Base-by-base conservation (phyloP, 495 filamentous ascomycete genomes). In the Daldinia bambusicola region DNA sequence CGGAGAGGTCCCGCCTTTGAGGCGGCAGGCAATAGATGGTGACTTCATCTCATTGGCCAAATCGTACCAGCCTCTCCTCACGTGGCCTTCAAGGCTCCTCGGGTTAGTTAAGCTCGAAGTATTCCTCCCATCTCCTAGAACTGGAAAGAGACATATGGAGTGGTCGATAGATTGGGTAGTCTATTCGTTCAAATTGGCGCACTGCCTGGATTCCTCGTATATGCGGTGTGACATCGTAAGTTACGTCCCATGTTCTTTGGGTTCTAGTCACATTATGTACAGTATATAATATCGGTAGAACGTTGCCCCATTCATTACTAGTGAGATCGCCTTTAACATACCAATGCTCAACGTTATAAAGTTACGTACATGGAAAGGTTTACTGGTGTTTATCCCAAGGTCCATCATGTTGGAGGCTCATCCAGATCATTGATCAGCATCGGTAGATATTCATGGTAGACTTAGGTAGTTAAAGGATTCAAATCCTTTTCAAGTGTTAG, bases 211-310 rank as follows among this genome's bases (percentile, higher is more conserved):
- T 56, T 37, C 53, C 70, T 72, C 70, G 70, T 72, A 72, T 72
- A 72, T 72, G 70, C 70, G 50, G 53, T 72, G 70, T 65, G 61
- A 72, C 70, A 59, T 67, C 70, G 70, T 72, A 68, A 67, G 60
- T 30, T 38, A 55, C 20, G 40, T 30, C 18, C 59, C 55, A 30
- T 41, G 4, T n/a, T 34, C 37, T 60, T 61, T 61, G 31, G 48
- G 43, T 52, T 56, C 55, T 37, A 31, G 59, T 61, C 60, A 64
- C 57, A 57, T 30, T 62, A 50, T 32, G 4, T 20, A 32, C 13
- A 53, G 50, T 30, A 16, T 3, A 48, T 50, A n/a, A 2, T 52
- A 37, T 41, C 67, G 36, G 43, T 41, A 32, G 50, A 57, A 40
- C 18, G 40, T 61, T 61, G 45, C 26, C 43, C 37, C 55, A 67